A percentile compares a stretch with the other conserved stretches of the same genome.
These are phyloP conservation scores for Boletus vinaceobasis DNA, from an alignment of 768 basidiomycete species.

Conservation along the genomic window DNA sequence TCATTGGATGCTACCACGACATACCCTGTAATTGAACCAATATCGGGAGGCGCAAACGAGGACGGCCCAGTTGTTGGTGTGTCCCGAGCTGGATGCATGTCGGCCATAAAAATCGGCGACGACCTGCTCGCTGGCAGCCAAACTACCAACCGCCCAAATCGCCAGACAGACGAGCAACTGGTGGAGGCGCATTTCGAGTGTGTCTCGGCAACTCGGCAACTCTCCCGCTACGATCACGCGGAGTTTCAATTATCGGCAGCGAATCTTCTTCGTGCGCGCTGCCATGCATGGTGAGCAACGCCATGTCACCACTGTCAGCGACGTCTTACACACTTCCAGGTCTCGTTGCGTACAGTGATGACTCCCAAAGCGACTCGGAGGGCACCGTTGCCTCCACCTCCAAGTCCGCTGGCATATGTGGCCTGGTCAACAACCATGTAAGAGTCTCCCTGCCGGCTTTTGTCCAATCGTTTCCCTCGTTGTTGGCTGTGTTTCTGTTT, in stretches of 20 bases:
- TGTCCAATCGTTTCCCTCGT: slow-evolving; percentile 58
- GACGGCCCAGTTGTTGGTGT: slow-evolving; percentile 99
- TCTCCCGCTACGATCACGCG: slow-evolving; percentile 1
- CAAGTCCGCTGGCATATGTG: slow-evolving; percentile 4
- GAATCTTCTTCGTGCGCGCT: slow-evolving; percentile 4
- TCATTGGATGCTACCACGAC: slow-evolving; percentile 23
- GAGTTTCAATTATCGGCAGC: slow-evolving; percentile 21
- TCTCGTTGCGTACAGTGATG: slow-evolving; percentile 62
- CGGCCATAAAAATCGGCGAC: slow-evolving; percentile 46
- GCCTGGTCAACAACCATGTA: slow-evolving; percentile 46
- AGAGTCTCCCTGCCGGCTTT: slow-evolving; percentile 47
- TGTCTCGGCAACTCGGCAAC: slow-evolving; percentile 27
- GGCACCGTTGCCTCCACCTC: slow-evolving; percentile 35
- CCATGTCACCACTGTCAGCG: background rate
- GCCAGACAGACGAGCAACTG: slow-evolving; percentile 35
- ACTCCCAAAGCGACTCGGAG: slow-evolving; percentile 59
- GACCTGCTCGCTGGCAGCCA: slow-evolving; percentile 34
- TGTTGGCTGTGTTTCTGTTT: slow-evolving; percentile 57
- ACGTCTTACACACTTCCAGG: slow-evolving; percentile 34
- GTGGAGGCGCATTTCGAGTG: slow-evolving; percentile 22
- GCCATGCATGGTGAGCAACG: slow-evolving; percentile 31
- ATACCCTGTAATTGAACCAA: slow-evolving; percentile 98
- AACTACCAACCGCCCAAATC: slow-evolving; percentile 33
- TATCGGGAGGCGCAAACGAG: slow-evolving; percentile 91
- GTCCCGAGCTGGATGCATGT: slow-evolving; percentile 39